Base-by-base conservation (phyloP, 106 monocot genomes). In the Phalaenopsis equestris region DNA sequence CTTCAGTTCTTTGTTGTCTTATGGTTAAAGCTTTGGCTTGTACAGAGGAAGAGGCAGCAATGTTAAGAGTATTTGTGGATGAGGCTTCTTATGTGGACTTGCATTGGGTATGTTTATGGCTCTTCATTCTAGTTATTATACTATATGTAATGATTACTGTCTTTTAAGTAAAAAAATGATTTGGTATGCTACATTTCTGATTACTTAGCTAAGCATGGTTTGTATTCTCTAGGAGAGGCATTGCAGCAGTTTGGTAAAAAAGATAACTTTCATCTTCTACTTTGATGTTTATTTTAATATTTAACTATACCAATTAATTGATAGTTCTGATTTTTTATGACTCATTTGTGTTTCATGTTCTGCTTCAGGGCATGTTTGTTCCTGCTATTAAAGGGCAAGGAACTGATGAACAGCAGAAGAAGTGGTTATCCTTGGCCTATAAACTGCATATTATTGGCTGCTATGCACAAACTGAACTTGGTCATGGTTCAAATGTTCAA, bases 391-490 rank as follows among this genome's bases (percentile, higher is more conserved):
- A 87, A 91, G 98, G 94, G 30, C 93, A 92, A 83, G 98, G 89
- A 68, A 93, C 98, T 80, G 93, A 93, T 46, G 94, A 99, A 82
- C 98, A 99, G 77, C 94, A 92, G 67, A 84, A 87, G 87, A 99
- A 93, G 76, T 99, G 98, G 98, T 82, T 99, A 61, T 79, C 98
- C 15, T 81, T 91, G 86, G 98, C 94, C 6, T 86, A 88, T 78
- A 99, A 79, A 73, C 86, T 99, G 91, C 85, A 99, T 79, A 99
- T 99, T 77, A 94, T 99, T 79, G 98, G 98, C 9, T 99, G 98
- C 77, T 99, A 99, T 90, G 94, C 98, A 47, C 98, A 99, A 73
- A 99, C 98, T 82, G 98, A 99, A 84, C 92, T 99, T 85, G 98
- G 98, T 41, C 98, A 99, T 86, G 98, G 98, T 72, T 99, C 98